Percentiles rank a stretch among this genome's conserved stretches.
These are phyloP conservation scores for Scheffersomyces spartinae DNA, from an alignment of 805 yeast genomes.

Conservation along the genomic window DNA sequence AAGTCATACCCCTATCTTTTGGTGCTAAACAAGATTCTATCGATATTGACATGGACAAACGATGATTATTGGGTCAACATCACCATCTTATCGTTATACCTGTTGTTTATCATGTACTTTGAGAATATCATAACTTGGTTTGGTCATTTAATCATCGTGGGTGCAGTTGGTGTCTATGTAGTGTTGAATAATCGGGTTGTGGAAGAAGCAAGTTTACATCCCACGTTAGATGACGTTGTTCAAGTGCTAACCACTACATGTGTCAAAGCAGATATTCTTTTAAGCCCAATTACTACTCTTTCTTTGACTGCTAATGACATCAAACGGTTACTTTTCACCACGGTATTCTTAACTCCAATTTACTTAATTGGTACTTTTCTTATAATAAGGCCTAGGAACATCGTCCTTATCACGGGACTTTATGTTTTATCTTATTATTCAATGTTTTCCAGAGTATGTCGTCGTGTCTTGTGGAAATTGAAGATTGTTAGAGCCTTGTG, in stretches of 20 bases:
- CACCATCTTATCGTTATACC: constrained; percentile 42
- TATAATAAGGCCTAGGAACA: constrained; percentile 57
- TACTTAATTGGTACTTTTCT: constrained; percentile 62
- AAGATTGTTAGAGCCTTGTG: constrained; percentile 55
- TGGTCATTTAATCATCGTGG: constrained; percentile 69
- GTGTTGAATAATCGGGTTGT: constrained; percentile 45
- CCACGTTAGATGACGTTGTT: constrained; percentile 81
- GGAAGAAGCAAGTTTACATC: constrained; percentile 48
- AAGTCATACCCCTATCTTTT: constrained; percentile 78
- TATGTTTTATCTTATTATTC: constrained; percentile 77
- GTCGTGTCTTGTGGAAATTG: constrained; percentile 80
- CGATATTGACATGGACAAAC: constrained; percentile 83
- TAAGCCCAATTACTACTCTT: constrained; percentile 68
- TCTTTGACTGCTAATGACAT: constrained; percentile 71
- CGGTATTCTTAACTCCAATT: constrained; percentile 75
- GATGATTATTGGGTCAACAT: constrained; percentile 72
- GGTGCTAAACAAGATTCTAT: constrained; percentile 55
- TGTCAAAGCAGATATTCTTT: constrained; percentile 62
- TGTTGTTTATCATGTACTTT: constrained; percentile 59
- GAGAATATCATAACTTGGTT: constrained; percentile 68
- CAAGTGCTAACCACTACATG: constrained; percentile 66
- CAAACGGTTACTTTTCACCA: constrained; percentile 69
- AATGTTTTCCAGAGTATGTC: constrained; percentile 68
- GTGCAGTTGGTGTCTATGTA: constrained; percentile 47
- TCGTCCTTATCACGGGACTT: constrained; percentile 47